Evolutionary conservation across 352 stramenopile genomes (phyloP).

Genomic region (Pythium dissimile): DNA sequence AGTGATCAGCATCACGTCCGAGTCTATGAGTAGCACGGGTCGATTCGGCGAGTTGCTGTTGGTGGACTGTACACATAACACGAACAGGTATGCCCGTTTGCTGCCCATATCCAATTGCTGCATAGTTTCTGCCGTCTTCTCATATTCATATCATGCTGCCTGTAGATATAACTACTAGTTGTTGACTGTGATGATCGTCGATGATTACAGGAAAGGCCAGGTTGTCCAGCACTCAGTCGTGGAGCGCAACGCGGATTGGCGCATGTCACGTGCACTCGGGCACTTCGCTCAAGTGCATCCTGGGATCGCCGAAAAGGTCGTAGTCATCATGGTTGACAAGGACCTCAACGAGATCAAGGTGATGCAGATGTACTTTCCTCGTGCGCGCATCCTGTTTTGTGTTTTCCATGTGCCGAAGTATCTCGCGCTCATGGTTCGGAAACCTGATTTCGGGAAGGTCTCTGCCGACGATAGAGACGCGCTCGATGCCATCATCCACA

Average conservation of each 20-base stretch:
- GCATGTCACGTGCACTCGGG: constrained; percentile 8
- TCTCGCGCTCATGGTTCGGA: not conserved
- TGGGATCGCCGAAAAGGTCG: not conserved
- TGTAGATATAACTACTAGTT: constrained; percentile 27
- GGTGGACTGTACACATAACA: constrained; percentile 19
- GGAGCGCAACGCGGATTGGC: constrained; percentile 21
- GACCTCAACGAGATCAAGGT: constrained; percentile 27
- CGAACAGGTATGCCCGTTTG: constrained; percentile 3
- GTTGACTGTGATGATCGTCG: constrained; percentile 19
- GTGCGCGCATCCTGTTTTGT: constrained; percentile 21
- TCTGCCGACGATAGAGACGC: not conserved
- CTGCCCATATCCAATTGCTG: not conserved
- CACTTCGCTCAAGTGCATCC: constrained; percentile 23
- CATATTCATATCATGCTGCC: not conserved
- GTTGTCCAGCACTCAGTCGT: constrained; percentile 20
- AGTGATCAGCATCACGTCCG: constrained; percentile 2
- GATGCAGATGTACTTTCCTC: constrained; percentile 6
- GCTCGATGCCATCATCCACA: constrained; percentile 5
- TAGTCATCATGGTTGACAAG: constrained; percentile 29
- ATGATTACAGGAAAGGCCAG: constrained; percentile 15
- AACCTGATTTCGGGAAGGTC: constrained; percentile 18
- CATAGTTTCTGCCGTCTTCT: no score
- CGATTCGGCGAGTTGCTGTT: constrained; percentile 4
- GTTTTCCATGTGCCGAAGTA: constrained; percentile 29
- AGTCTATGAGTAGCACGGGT: constrained; percentile 5